phyloP scores from a whole-genome alignment of 129 eudicot genomes.

The Arctium minus region DNA sequence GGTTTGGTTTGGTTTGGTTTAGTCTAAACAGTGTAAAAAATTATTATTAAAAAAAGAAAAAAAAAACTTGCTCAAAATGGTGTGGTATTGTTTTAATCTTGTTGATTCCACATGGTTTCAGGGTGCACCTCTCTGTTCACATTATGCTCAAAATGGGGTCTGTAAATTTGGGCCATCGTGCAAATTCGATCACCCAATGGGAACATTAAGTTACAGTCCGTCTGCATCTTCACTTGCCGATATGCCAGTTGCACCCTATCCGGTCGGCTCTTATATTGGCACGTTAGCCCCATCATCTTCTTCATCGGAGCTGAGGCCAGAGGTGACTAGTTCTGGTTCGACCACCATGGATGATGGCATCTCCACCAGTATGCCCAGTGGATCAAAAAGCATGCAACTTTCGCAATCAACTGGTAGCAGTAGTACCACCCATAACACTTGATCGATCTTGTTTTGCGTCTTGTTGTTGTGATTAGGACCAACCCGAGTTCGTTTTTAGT shows the following conservation, averaged over 20 bases:
- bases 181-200: constrained; percentile 88
- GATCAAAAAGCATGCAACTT: constrained; percentile 40
- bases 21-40: too few species aligned
- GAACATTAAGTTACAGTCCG: constrained; percentile 73
- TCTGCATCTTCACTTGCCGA: constrained; percentile 86
- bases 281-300: constrained; percentile 84
- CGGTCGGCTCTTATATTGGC: constrained; percentile 61
- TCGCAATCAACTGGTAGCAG: constrained; percentile 43
- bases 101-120: constrained; percentile 21
- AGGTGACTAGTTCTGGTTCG: constrained; percentile 34
- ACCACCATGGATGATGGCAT: constrained; percentile 31
- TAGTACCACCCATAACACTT: constrained; percentile 25
- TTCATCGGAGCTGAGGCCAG: constrained; percentile 74
- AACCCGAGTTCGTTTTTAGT: constrained; percentile 26
- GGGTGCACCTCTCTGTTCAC: constrained; percentile 84
- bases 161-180: constrained; percentile 88
- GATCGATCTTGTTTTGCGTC: constrained; percentile 1
- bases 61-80: background rate
- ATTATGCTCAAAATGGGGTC: constrained; percentile 71
- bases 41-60: too few species aligned
- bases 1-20: background rate
- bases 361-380: constrained; percentile 43
- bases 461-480: constrained; percentile 43
- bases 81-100: constrained; percentile 1
- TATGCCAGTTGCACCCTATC: constrained; percentile 85